Evolutionary conservation across 2,329 filamentous ascomycete genomes (phyloP), one percentile per base, ranked within the genome.

Genomic region (Xylariaceae sp.): DNA sequence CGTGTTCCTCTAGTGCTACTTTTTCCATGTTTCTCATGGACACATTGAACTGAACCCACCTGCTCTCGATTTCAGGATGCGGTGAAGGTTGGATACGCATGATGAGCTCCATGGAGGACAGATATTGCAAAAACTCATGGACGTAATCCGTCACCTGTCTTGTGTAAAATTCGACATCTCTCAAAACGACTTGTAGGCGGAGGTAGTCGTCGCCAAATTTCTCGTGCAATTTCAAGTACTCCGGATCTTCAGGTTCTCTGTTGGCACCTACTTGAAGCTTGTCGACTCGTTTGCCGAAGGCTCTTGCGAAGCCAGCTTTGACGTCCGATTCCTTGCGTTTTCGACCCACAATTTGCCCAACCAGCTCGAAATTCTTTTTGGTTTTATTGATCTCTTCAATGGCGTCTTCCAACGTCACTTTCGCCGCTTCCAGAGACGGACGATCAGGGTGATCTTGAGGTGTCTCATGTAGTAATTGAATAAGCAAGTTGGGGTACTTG

Each of bases 141-240:
- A 96, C 86, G 55, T 89, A 90, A n/a, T 80, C 81, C 9, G 87
- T 82, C 3, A 89, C 83, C 49, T 91, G 85, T n/a, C 86, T 81
- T 5, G 90, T 85, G 67, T 97, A 97, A 61, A 86, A 90, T 63
- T 96, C 90, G n/a, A 96, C 87, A 66, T 97, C 94, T 51, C 91
- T 84, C 62, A 95, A 83, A 39, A 96, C 89, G 36, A 99, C 87
- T 64, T 97, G 92, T 27, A 97, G 74, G 52, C 92, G 87, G 54
- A 96, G 85, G 68, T 90, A 96, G 66, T 96, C 91, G 54, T 95
- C 90, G 31, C 89, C 86, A 62, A 96, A 97, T 62, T 85, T 89
- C 64, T 96, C 89, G 52, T 91, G 84, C 27, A 94, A 74, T 56
- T 86, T 85, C 50, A 86, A 80, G 66, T 95, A 99, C 14, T 85